phyloP scores from a whole-genome alignment of 768 basidiomycete species.

The Imleria badia region DNA sequence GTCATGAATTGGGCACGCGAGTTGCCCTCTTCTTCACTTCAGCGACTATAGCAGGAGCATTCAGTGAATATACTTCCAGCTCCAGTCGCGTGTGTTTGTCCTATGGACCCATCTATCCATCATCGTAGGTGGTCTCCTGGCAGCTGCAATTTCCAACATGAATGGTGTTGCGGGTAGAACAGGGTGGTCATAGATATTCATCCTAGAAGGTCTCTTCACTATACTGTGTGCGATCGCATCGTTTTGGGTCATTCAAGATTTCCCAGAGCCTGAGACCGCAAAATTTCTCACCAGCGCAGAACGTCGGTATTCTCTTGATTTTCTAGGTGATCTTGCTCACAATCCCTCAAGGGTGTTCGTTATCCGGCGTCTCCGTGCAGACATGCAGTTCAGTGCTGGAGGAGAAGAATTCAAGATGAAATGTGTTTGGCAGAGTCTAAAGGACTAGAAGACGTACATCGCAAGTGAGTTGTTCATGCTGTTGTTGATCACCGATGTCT shows the following conservation, averaged over 20 bases:
- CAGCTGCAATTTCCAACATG: constrained; percentile 70
- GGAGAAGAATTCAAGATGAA: constrained; percentile 53
- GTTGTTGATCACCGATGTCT: constrained; percentile 2
- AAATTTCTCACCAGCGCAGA: constrained; percentile 67
- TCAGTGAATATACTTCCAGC: constrained; percentile 45
- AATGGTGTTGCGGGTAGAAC: constrained; percentile 62
- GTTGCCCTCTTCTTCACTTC: constrained; percentile 78
- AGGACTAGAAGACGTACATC: constrained; percentile 74
- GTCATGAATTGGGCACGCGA: constrained; percentile 68
- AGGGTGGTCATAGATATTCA: constrained; percentile 74
- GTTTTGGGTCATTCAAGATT: constrained; percentile 76
- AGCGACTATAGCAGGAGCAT: constrained; percentile 76
- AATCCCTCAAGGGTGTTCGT: constrained; percentile 52
- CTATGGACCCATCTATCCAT: background rate
- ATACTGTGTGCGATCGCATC: constrained; percentile 56
- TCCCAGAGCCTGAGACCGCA: constrained; percentile 73
- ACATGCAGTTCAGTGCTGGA: constrained; percentile 64
- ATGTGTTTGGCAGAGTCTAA: constrained; percentile 59
- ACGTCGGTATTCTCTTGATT: constrained; percentile 36
- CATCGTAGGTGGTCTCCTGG: constrained; percentile 56
- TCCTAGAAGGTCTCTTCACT: constrained; percentile 71
- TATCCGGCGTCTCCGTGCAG: constrained; percentile 61
- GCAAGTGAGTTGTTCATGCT: constrained; percentile 46
- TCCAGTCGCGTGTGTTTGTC: background rate
- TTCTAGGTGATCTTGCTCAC: background rate